Conservation (phyloP, 495 filamentous ascomycete species). For the Lasiosphaeria miniovina region DNA sequence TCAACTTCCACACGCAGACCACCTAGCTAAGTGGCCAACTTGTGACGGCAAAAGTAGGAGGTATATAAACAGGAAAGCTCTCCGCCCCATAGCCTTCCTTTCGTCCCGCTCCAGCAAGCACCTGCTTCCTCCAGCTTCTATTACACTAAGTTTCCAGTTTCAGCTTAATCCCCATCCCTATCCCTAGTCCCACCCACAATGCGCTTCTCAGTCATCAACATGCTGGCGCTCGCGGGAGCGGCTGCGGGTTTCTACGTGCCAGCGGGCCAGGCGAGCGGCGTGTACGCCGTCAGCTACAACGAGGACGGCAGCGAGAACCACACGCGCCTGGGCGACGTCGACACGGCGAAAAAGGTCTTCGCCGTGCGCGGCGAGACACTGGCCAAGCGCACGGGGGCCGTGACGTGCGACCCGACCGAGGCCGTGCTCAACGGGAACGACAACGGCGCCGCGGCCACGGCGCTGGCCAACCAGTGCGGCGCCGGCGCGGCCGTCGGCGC, state of each 20-base stretch:
- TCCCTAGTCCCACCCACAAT: neutral
- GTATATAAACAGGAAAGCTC: neutral
- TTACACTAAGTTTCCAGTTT: neutral
- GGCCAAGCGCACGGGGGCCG: neutral
- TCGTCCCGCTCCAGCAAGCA: neutral
- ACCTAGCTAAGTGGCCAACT: too few relatives aligned
- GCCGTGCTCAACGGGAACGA: neutral
- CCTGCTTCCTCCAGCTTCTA: neutral
- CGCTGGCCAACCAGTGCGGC: slow-evolving; percentile 8
- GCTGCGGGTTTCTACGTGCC: neutral
- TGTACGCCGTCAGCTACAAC: neutral
- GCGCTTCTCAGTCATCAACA: neutral
- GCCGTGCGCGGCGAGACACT: neutral
- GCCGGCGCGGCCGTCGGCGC: neutral
- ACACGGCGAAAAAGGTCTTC: neutral
- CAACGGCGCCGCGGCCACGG: slow-evolving; percentile 1
- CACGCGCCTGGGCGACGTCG: neutral
- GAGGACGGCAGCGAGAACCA: neutral
- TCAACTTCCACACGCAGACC: too few relatives aligned
- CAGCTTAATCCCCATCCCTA: neutral
- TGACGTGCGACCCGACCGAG: neutral
- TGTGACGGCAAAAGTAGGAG: too few relatives aligned
- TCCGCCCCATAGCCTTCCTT: neutral
- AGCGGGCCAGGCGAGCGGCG: neutral
- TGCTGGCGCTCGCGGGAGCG: neutral